phyloP scores from a whole-genome alignment of 2,329 filamentous ascomycete species.

The Hyphodiscus sp. region DNA sequence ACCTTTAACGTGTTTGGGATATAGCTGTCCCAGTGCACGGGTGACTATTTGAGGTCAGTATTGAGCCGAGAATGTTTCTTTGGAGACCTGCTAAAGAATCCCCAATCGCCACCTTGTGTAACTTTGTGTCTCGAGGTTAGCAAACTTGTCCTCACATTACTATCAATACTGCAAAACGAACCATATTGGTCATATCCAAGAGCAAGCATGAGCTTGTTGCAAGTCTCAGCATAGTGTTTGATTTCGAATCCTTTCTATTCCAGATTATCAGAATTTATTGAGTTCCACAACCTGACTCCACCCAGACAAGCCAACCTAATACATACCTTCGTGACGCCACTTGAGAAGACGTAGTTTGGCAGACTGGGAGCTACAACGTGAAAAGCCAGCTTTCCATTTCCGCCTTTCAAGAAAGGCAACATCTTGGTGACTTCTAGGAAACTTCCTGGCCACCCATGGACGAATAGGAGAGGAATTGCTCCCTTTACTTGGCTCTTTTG shows the following conservation, averaged over 20 bases:
- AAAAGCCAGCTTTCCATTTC: constrained; percentile 9
- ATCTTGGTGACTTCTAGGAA: constrained; percentile 60
- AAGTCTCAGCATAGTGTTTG: constrained; percentile 54
- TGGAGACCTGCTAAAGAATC: constrained; percentile 38
- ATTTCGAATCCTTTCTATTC: constrained; percentile 48
- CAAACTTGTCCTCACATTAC: neutral
- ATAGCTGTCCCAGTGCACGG: constrained; percentile 50
- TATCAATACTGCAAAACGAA: neutral
- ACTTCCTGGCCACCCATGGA: constrained; percentile 51
- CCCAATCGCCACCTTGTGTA: constrained; percentile 67
- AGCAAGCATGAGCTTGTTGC: constrained; percentile 60
- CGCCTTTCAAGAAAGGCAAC: constrained; percentile 34
- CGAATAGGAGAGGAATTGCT: neutral
- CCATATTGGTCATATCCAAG: constrained; percentile 57
- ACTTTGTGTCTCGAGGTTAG: constrained; percentile 22
- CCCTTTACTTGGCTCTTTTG: neutral
- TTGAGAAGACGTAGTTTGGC: constrained; percentile 45
- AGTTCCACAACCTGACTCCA: neutral
- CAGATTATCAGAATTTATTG: constrained; percentile 11
- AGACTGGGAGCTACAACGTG: constrained; percentile 47
- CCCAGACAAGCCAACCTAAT: neutral
- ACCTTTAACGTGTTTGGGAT: constrained; percentile 49
- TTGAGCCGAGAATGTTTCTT: neutral
- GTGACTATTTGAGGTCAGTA: constrained; percentile 35
- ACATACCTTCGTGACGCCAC: constrained; percentile 21